A percentile compares a stretch with the other conserved stretches of the same genome.
phyloP scores from a whole-genome alignment of 345 rosid species.

The Physaria fendleri region DNA sequence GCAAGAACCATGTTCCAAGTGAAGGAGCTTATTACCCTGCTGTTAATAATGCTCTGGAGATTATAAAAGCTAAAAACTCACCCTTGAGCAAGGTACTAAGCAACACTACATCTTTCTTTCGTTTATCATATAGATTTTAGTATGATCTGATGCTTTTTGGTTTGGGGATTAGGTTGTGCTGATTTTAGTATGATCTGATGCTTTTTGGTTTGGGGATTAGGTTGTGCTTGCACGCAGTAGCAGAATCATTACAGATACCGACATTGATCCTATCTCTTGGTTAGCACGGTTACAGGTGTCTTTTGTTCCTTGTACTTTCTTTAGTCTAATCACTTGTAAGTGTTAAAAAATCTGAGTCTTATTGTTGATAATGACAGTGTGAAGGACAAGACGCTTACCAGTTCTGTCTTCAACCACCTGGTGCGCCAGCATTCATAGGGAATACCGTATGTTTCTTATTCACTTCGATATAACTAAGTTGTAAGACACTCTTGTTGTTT shows the following conservation, averaged over 20 bases:
- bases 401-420: slow-evolving; percentile 83
- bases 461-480: background rate
- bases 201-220: slow-evolving; percentile 33
- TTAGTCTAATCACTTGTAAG: background rate
- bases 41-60: slow-evolving; percentile 57
- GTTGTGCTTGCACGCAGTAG: slow-evolving; percentile 89
- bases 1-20: slow-evolving; percentile 53
- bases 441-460: slow-evolving; percentile 54
- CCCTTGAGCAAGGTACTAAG: slow-evolving; percentile 52
- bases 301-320: background rate
- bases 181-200: slow-evolving; percentile 2
- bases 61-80: slow-evolving; percentile 45
- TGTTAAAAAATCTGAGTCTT: background rate
- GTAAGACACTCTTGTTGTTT: background rate
- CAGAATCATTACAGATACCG: slow-evolving; percentile 52
- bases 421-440: slow-evolving; percentile 85
- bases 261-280: slow-evolving; percentile 75
- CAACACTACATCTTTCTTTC: background rate
- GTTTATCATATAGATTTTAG: background rate
- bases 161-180: too few relatives aligned
- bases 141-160: too few relatives aligned
- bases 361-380: slow-evolving; percentile 30
- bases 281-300: slow-evolving; percentile 74
- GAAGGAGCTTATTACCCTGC: slow-evolving; percentile 54
- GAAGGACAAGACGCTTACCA: slow-evolving; percentile 87